A percentile compares a stretch with the other conserved stretches of the same genome.
Evolutionary conservation across 352 stramenopile species (phyloP).

Genomic region (Globisporangium alternatum): DNA sequence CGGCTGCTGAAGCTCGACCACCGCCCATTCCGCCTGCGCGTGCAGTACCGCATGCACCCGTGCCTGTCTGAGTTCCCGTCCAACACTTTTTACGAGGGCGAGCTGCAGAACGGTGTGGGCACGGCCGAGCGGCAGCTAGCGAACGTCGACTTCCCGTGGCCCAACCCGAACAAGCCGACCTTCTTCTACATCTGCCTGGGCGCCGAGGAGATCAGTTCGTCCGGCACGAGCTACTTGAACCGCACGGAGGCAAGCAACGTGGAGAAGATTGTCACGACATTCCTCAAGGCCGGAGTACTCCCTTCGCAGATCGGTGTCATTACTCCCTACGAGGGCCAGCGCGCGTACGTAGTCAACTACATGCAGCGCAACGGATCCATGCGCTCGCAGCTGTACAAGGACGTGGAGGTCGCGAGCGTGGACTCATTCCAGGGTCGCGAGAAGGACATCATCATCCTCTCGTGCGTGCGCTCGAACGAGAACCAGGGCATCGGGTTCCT

Average conservation of each 20-base stretch:
- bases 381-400: slow-evolving; percentile 94
- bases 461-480: slow-evolving; percentile 98
- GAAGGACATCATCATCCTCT: slow-evolving; percentile 99
- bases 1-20: slow-evolving; percentile 95
- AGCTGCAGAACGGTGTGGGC: slow-evolving; percentile 98
- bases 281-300: slow-evolving; percentile 92
- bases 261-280: slow-evolving; percentile 97
- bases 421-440: slow-evolving; percentile 99
- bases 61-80: slow-evolving; percentile 98
- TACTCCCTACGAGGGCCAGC: slow-evolving; percentile 98
- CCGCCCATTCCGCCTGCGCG: slow-evolving; percentile 95
- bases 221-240: slow-evolving; percentile 98
- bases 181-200: slow-evolving; percentile 97
- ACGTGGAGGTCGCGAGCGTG: slow-evolving; percentile 98
- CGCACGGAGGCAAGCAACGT: slow-evolving; percentile 97
- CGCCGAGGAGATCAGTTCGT: slow-evolving; percentile 98
- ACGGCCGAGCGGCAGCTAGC: slow-evolving; percentile 90
- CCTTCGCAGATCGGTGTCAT: slow-evolving; percentile 95
- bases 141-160: slow-evolving; percentile 96
- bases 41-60: slow-evolving; percentile 99
- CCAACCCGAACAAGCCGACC: slow-evolving; percentile 95
- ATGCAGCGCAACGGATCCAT: slow-evolving; percentile 96
- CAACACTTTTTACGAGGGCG: slow-evolving; percentile 99
- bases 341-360: slow-evolving; percentile 98
- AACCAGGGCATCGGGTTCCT: slow-evolving; percentile 99